These are phyloP conservation scores for Apophysomyces variabilis DNA, from an alignment of 371 early-diverging fungal genomes.

Conservation along the genomic window DNA sequence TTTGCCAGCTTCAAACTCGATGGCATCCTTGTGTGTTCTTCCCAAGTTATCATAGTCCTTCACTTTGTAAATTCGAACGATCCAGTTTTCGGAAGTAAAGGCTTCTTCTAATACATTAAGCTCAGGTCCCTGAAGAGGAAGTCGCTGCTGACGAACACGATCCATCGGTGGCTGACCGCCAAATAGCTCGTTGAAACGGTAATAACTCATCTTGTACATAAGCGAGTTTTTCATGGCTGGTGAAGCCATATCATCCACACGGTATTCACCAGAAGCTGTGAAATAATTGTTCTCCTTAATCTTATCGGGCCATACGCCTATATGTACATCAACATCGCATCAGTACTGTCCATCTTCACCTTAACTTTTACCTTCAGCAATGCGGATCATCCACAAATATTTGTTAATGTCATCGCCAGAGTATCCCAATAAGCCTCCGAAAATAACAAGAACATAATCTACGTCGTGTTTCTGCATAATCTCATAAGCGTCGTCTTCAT, in stretches of 20 bases:
- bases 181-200: conserved; percentile 89
- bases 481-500: conserved; percentile 91
- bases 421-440: conserved; percentile 96
- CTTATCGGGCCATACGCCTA: conserved; percentile 90
- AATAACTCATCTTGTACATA: conserved; percentile 98
- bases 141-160: conserved; percentile 83
- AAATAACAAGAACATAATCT: conserved; percentile 95
- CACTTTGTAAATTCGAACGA: conserved; percentile 97
- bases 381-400: conserved; percentile 99
- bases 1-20: conserved; percentile 63
- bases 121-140: conserved; percentile 80
- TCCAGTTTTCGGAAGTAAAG: conserved; percentile 90
- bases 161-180: conserved; percentile 80
- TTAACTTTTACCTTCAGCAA: conserved; percentile 77
- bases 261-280: conserved; percentile 89
- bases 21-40: conserved; percentile 73
- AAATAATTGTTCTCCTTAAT: conserved; percentile 90
- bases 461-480: conserved; percentile 93
- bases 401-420: conserved; percentile 99
- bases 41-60: conserved; percentile 93
- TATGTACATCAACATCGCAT: neutral
- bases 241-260: conserved; percentile 90
- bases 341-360: neutral
- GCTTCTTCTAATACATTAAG: conserved; percentile 91
- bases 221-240: conserved; percentile 88